Conservation (phyloP, 2,329 filamentous ascomycete species). For the Aspergillus alliaceus region DNA sequence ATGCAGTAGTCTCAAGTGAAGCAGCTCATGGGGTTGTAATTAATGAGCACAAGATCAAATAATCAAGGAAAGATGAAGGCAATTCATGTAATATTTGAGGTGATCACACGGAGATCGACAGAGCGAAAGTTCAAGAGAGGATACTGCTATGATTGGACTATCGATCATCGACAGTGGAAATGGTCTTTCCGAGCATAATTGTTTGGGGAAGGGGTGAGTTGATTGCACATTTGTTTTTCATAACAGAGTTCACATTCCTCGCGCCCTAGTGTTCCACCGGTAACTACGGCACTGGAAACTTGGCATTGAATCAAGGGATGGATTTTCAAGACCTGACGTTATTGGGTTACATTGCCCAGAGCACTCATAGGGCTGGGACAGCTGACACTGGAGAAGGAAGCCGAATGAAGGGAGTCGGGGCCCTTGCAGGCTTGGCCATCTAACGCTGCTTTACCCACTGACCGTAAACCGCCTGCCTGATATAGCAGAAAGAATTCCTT, state of each 20-base stretch:
- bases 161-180: background rate
- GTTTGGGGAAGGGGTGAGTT: background rate
- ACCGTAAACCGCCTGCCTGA: background rate
- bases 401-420: background rate
- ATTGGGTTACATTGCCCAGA: background rate
- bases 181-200: background rate
- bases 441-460: background rate
- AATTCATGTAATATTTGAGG: background rate
- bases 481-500: background rate
- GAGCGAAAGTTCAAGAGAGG: background rate
- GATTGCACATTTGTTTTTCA: background rate
- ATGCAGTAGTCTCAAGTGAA: background rate
- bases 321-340: background rate
- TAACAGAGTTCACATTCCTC: background rate
- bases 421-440: background rate
- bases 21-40: background rate
- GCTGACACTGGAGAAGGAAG: background rate
- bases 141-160: background rate
- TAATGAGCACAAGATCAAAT: background rate
- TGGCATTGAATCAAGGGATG: constrained; percentile 10
- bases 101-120: background rate
- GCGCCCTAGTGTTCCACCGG: background rate
- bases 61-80: background rate
- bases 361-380: background rate
- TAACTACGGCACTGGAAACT: background rate